phyloP scores from a whole-genome alignment of 352 stramenopile species.

The Phytophthora pseudosyringae region DNA sequence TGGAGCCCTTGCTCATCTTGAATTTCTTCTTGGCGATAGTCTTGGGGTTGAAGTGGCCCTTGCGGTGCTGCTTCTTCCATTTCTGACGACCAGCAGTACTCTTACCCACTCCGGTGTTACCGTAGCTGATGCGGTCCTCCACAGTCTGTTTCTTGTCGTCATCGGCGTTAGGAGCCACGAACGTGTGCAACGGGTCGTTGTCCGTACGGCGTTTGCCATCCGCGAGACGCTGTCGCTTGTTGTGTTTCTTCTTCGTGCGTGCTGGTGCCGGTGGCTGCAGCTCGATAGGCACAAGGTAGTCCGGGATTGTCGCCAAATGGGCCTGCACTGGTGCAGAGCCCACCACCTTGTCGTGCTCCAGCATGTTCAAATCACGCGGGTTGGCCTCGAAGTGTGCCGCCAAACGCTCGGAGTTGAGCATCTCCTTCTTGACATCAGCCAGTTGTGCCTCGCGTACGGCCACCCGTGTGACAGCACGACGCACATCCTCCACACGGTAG shows the following conservation, averaged over 20 bases:
- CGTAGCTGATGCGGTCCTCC: conserved; percentile 90
- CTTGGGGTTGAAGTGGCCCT: conserved; percentile 94
- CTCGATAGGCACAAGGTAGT: conserved; percentile 97
- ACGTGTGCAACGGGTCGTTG: conserved; percentile 98
- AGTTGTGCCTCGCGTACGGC: conserved; percentile 95
- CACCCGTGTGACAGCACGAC: conserved; percentile 93
- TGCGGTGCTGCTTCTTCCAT: conserved; percentile 92
- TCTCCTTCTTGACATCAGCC: conserved; percentile 97
- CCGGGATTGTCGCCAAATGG: conserved; percentile 95
- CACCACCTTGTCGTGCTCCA: conserved; percentile 97
- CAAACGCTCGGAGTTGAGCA: conserved; percentile 98
- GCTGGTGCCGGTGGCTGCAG: conserved; percentile 89
- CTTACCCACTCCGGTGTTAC: conserved; percentile 91
- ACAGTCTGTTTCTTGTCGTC: conserved; percentile 64
- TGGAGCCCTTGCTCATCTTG: conserved; percentile 71
- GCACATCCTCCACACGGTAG: conserved; percentile 96
- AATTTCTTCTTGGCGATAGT: conserved; percentile 89
- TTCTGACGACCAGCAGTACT: conserved; percentile 94
- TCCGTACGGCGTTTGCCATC: conserved; percentile 88
- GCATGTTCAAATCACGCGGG: conserved; percentile 93
- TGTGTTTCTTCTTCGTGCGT: conserved; percentile 77
- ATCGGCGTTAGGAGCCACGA: conserved; percentile 64
- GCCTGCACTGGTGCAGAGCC: conserved; percentile 94
- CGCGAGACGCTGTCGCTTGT: conserved; percentile 63
- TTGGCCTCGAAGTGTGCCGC: conserved; percentile 98